Percentiles rank a stretch among this genome's conserved stretches.
phyloP scores from a whole-genome alignment of 805 yeast species.

The Candida morakotiae region DNA sequence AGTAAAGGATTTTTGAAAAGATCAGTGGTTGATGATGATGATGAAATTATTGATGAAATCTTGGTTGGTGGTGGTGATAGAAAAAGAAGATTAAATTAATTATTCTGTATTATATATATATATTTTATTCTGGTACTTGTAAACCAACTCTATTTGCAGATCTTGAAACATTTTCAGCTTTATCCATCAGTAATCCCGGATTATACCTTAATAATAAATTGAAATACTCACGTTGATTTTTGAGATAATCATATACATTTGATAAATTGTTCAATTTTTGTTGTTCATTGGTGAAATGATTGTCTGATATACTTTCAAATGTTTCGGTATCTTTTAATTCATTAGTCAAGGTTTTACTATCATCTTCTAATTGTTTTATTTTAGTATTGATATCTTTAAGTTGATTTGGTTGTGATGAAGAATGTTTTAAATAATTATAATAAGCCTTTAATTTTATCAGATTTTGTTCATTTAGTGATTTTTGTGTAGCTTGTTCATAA shows the following conservation, averaged over 20 bases:
- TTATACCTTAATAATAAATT: slow-evolving; percentile 82
- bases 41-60: slow-evolving; percentile 9
- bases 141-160: slow-evolving; percentile 92
- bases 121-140: slow-evolving; percentile 27
- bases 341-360: background rate
- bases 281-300: background rate
- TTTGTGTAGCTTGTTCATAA: slow-evolving; percentile 31
- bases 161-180: slow-evolving; percentile 69
- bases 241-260: slow-evolving; percentile 62
- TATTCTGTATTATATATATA: slow-evolving; percentile 1
- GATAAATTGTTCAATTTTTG: slow-evolving; percentile 36
- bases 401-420: slow-evolving; percentile 24
- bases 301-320: background rate
- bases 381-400: slow-evolving; percentile 30
- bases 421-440: slow-evolving; percentile 44
- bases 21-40: slow-evolving; percentile 15
- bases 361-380: slow-evolving; percentile 12
- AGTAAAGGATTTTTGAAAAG: slow-evolving; percentile 9
- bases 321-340: background rate
- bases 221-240: slow-evolving; percentile 71
- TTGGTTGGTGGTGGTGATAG: slow-evolving; percentile 15
- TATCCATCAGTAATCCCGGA: slow-evolving; percentile 75
- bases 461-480: slow-evolving; percentile 36
- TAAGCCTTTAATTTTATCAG: slow-evolving; percentile 43
- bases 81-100: slow-evolving; percentile 12